Base-by-base conservation (phyloP, 352 stramenopile species). In the Phytophthora tentaculata region DNA sequence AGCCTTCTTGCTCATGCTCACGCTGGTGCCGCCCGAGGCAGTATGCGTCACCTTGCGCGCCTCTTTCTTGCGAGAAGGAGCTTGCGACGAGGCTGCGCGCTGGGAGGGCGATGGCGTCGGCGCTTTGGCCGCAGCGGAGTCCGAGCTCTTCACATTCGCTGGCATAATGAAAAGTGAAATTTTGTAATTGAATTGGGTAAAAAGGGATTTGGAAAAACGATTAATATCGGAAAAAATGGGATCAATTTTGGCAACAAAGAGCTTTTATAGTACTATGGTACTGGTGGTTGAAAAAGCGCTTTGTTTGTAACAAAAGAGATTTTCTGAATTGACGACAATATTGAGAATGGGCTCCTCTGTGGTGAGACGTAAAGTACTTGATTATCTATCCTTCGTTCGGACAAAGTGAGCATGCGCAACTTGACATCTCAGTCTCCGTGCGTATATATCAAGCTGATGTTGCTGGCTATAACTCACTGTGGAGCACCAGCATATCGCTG, bases 1-100 rank as follows among this genome's bases (percentile, higher is more conserved):
- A 19, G 56, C 47, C 44, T 75, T 83, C 51, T 81, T 85, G 28
- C 67, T 82, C 69, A 81, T 85, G 37, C 65, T 83, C 6, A 84
- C 76, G 48, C 73, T 84, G 5, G 76, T 84, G 47, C 76, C 76
- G n/a, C 59, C 56, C 9, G 55, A 53, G 5, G 58, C 28, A 1
- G 61, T 47, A 5, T 71, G 44, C 0, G 64, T 44, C 22, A 41
- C 3, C 48, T 67, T 67, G 29, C 67, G 64, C 26, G 55, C 52
- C 48, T 82, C 71, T 54, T 76, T 67, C 39, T 78, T 73, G 23
- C 56, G 67, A 19, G 16, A 16, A 0, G 62, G 47, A 6, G 48
- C 32, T 0, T 68, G 54, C 12, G 69, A 55, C 1, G 64, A 29
- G 2, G 22, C 22, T 1, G 32, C 9, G 22, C 48, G 52, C 13